Evolutionary conservation across 257 asterid species (phyloP).

Genomic region (Solanum arcanum): DNA sequence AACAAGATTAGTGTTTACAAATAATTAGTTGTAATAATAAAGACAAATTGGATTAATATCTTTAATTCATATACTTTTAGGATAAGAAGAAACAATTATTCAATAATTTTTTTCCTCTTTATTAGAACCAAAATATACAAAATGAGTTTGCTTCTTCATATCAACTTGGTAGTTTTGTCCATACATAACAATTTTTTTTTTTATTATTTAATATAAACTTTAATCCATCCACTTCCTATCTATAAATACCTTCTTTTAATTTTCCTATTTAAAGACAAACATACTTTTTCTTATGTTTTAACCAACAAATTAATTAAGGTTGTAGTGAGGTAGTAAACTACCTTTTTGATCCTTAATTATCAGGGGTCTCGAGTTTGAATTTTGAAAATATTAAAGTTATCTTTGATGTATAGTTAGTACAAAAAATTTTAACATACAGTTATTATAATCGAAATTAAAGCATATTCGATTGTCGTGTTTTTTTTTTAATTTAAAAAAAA

Average conservation of each 20-base stretch:
- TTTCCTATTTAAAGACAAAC: not conserved
- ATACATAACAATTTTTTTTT: not conserved
- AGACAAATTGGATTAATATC: not conserved
- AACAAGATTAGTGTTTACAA: not conserved
- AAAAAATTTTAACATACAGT: rapidly evolving
- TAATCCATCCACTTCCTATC: not conserved
- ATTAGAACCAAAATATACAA: not conserved
- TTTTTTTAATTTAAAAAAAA: not conserved
- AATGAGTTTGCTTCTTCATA: not conserved
- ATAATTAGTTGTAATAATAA: not conserved
- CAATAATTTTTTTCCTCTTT: not conserved
- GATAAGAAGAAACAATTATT: not conserved
- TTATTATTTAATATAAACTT: not conserved
- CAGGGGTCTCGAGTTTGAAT: not conserved
- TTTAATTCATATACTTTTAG: not conserved
- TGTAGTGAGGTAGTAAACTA: not conserved
- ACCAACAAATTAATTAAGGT: not conserved
- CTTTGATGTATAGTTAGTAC: not conserved
- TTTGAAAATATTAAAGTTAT: not conserved
- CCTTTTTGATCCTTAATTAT: not conserved
- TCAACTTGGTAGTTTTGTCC: not conserved
- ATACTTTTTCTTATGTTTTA: not conserved
- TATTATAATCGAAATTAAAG: no score
- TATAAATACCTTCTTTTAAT: not conserved
- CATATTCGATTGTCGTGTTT: no score